Percentiles rank a stretch among this genome's conserved stretches.
Evolutionary conservation across 108 stramenopile genomes (phyloP).

Genomic region (Schizochytrium sp.): DNA sequence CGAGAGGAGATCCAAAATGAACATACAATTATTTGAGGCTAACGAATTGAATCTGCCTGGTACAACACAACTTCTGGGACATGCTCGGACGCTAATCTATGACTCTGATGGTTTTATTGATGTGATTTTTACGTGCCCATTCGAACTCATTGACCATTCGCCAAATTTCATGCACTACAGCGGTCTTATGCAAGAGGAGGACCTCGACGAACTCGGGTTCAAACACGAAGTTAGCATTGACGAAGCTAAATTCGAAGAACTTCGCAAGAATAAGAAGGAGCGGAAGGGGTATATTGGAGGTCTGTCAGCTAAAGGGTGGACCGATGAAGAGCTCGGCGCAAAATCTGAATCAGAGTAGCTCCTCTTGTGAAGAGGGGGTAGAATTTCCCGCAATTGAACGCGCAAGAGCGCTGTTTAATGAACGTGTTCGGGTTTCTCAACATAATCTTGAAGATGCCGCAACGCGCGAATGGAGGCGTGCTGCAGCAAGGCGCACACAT

Average conservation of each 20-base stretch:
- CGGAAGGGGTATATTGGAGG: constrained; percentile 33
- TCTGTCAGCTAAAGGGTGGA: not conserved
- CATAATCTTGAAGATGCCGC: not conserved
- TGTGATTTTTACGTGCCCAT: not conserved
- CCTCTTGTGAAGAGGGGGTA: not conserved
- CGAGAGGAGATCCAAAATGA: too few relatives aligned
- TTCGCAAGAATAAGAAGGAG: constrained; percentile 32
- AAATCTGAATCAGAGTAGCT: not conserved
- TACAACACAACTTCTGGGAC: too few relatives aligned
- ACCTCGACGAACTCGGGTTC: constrained; percentile 53
- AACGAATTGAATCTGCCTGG: too few relatives aligned
- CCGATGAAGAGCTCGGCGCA: not conserved
- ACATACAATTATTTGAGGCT: too few relatives aligned
- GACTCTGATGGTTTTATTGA: not conserved
- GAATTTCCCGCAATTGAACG: constrained; percentile 53
- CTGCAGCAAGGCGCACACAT: not conserved
- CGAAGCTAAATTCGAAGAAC: constrained; percentile 16
- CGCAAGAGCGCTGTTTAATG: constrained; percentile 42
- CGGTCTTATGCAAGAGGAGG: constrained; percentile 58
- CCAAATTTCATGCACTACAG: not conserved
- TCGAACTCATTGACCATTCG: not conserved
- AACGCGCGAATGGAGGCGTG: constrained; percentile 26
- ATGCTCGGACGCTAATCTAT: not conserved
- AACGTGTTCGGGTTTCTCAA: constrained; percentile 9
- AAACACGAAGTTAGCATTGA: constrained; percentile 11